Conservation (phyloP, 208 protist species). For the Naegleria fowleri region DNA sequence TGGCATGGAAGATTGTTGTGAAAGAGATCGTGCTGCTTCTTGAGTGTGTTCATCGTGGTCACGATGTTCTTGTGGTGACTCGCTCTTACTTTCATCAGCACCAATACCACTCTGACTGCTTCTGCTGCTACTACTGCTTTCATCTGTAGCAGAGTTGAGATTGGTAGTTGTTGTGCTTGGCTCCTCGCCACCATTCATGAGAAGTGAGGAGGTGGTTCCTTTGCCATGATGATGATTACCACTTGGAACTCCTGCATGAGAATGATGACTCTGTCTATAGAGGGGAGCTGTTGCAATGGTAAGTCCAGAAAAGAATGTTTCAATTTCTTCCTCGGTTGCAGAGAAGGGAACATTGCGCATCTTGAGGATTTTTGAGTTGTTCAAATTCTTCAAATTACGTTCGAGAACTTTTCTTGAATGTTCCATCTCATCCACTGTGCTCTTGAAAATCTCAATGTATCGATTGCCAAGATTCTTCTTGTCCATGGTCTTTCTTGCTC, state of each 20-base stretch:
- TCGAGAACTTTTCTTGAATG: background rate
- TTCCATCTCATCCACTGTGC: background rate
- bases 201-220: too few species aligned
- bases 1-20: background rate
- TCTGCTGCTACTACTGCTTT: background rate
- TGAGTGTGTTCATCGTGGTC: too few species aligned
- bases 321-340: background rate
- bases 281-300: background rate
- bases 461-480: background rate
- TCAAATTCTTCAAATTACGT: background rate
- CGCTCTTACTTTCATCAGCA: background rate
- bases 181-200: too few species aligned
- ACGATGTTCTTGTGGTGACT: background rate
- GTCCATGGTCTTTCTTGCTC: background rate
- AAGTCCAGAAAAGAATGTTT: background rate
- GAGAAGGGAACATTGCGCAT: background rate
- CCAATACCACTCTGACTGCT: background rate
- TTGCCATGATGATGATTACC: too few species aligned
- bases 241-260: too few species aligned
- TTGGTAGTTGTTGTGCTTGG: too few species aligned
- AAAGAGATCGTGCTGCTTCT: background rate
- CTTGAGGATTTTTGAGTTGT: background rate
- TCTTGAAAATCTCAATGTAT: conserved; percentile 22
- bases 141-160: too few species aligned
- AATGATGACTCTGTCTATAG: too few species aligned